Evolutionary conservation across 73 alveolate genomes (phyloP).

Genomic region (Uronychia binucleata): DNA sequence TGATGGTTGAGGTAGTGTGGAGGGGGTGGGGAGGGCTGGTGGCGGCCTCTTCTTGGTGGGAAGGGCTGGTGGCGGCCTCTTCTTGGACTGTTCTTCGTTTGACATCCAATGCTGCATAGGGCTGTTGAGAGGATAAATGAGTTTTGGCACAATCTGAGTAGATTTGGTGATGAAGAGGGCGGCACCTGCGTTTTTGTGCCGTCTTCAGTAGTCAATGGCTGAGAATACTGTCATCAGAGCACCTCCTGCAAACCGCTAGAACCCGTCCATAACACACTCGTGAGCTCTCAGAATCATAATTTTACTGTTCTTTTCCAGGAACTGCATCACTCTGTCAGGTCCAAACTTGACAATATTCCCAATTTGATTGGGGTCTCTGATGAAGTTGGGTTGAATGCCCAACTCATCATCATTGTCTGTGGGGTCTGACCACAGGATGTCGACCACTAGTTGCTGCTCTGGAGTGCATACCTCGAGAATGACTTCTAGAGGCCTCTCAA

Average conservation of each 20-base stretch:
- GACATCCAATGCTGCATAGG: slow-evolving; percentile 88
- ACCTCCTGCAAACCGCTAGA: slow-evolving; percentile 38
- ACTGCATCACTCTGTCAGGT: slow-evolving; percentile 34
- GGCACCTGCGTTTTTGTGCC: slow-evolving; percentile 27
- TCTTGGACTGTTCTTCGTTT: slow-evolving; percentile 78
- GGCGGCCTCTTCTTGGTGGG: no score
- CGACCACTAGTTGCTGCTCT: slow-evolving; percentile 62
- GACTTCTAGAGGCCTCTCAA: slow-evolving; percentile 40
- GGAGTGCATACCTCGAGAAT: slow-evolving; percentile 24
- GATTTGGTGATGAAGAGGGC: slow-evolving; percentile 34
- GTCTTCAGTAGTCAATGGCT: slow-evolving; percentile 35
- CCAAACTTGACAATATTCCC: slow-evolving; percentile 46
- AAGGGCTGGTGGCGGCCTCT: slow-evolving; percentile 94
- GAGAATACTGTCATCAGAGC: slow-evolving; percentile 25
- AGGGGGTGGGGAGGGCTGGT: no score
- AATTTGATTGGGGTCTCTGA: slow-evolving; percentile 24
- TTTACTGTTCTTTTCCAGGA: slow-evolving; percentile 28
- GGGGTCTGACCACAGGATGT: slow-evolving; percentile 81
- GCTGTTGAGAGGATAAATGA: slow-evolving; percentile 51
- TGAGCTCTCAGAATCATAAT: slow-evolving; percentile 46
- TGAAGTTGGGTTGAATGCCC: slow-evolving; percentile 39
- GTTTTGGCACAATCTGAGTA: slow-evolving; percentile 32
- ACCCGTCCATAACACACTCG: slow-evolving; percentile 22
- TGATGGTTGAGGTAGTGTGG: no score
- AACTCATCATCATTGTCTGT: slow-evolving; percentile 40